Evolutionary conservation across 345 rosid species (phyloP), one percentile per base, ranked within the genome.

Genomic region (Microcos paniculata): DNA sequence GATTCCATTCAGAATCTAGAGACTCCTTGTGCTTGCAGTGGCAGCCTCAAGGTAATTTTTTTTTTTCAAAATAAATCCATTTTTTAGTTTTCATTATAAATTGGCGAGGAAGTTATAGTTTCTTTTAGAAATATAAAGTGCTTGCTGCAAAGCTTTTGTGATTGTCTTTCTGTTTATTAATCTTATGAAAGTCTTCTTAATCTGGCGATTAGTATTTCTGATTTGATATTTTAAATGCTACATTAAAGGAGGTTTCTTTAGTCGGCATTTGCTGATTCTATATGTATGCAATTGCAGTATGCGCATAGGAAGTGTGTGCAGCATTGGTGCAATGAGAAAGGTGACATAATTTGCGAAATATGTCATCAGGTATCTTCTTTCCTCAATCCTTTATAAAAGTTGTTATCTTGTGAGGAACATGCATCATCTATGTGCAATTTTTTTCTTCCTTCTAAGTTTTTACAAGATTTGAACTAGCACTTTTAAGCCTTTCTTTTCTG

Each of bases 241-340:
- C 24, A 42, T 72, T 15, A 72, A 53, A 19, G 28, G 52, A 30
- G 7, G 11, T 58, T 28, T 72, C 8, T 57, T n/a, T 19, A 48
- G 18, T 16, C 15, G 18, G 15, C 28, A 30, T 57, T 56, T 72
- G 53, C 19, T 56, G 23, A 42, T 72, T 38, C 11, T 35, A 42
- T 73, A 11, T 70, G n/a, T 68, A 71, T 51, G 52, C 6, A 49
- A 62, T 62, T 74, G 46, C 88, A 93, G 97, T 92, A 83, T 87
- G 98, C 99, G 70, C 97, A 96, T 78, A 87, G 94, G 62, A 87
- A 89, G 81, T 96, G 99, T 76, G 91, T 96, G 77, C 99, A 96
- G 75, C 98, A 78, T 77, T 96, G 99, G 99, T 96, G 98, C 83
- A 86, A 93, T 62, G 98, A 93, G 84, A 96, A 96, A 79, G 94